Base-by-base conservation (phyloP, 2,329 filamentous ascomycete genomes). In the Furcasterigmium furcatum region DNA sequence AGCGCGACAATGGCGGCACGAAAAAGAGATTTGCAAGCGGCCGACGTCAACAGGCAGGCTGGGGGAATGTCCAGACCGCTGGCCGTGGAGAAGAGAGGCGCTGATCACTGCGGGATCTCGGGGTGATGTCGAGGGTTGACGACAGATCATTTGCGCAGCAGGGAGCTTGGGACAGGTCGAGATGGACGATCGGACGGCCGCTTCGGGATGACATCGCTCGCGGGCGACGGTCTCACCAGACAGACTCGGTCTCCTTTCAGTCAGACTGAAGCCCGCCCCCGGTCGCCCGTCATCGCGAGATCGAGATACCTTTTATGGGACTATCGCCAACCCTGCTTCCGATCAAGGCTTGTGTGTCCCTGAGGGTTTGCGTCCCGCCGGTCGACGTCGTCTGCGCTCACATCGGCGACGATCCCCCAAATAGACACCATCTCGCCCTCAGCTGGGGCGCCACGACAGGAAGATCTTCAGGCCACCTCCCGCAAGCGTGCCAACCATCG, bases 241-340 rank as follows among this genome's bases (percentile, higher is more conserved):
- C n/a, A n/a, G n/a, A n/a, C n/a, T n/a, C n/a, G n/a, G n/a, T n/a
- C n/a, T n/a, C n/a, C n/a, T n/a, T n/a, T n/a, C n/a, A n/a, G n/a
- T n/a, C n/a, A n/a, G n/a, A n/a, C n/a, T n/a, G n/a, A n/a, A n/a
- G 34, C 16, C 34, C 19, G 18, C 34, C 12, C 12, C 34, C 34
- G n/a, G n/a, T n/a, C 4, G 34, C 10, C n/a, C 16, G 16, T 16
- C n/a, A 36, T 36, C 34, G 34, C 34, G 34, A 36, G n/a, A 36
- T 36, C 34, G 34, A 36, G 18, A 36, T 14, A 36, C n/a, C n/a
- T 34, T 36, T 36, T 36, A 36, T 36, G 34, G 34, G 34, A 36
- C 34, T 8, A 12, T 4, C 34, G 9, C 16, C 34, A 36, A 19
- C 12, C 34, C 34, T 16, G 18, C n/a, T 10, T 18, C 12, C 34